phyloP scores from a whole-genome alignment of 2,329 filamentous ascomycete genomes.

The Hymenoscyphus salicellus region DNA sequence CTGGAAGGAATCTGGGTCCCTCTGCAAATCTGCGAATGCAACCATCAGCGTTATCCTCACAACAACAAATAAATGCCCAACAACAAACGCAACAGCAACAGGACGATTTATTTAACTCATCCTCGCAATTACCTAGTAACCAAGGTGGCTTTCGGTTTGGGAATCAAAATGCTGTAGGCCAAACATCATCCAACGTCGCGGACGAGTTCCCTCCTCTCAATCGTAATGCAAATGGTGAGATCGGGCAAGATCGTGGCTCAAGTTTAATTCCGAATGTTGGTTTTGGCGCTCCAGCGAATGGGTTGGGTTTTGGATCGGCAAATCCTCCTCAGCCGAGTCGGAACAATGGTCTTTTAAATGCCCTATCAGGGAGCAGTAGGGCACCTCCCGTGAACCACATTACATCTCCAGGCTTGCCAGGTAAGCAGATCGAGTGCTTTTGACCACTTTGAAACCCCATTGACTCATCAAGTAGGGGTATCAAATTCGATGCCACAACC shows the following conservation, averaged over 20 bases:
- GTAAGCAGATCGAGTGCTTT: constrained; percentile 21
- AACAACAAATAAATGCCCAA: constrained; percentile 32
- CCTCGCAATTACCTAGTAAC: constrained; percentile 33
- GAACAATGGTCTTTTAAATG: constrained; percentile 62
- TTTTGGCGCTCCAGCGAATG: constrained; percentile 49
- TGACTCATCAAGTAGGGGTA: constrained; percentile 24
- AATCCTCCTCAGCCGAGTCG: constrained; percentile 43
- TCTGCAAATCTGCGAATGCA: constrained; percentile 33
- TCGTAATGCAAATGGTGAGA: constrained; percentile 55
- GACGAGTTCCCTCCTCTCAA: constrained; percentile 64
- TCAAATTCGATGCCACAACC: constrained; percentile 31
- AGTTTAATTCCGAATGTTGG: constrained; percentile 55
- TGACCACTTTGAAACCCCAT: constrained; percentile 3
- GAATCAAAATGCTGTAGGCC: constrained; percentile 35
- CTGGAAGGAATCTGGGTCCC: constrained; percentile 32
- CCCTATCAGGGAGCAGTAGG: constrained; percentile 58
- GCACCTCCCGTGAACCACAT: constrained; percentile 42
- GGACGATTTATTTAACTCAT: constrained; percentile 37
- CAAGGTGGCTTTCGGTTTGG: constrained; percentile 36
- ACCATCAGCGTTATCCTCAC: constrained; percentile 29
- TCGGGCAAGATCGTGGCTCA: constrained; percentile 53
- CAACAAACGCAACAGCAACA: constrained; percentile 36
- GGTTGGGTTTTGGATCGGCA: constrained; percentile 36
- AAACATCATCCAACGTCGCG: constrained; percentile 40
- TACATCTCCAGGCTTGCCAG: constrained; percentile 32